Conservation (phyloP, 2,329 filamentous ascomycete genomes). For the Calonectria naviculata region DNA sequence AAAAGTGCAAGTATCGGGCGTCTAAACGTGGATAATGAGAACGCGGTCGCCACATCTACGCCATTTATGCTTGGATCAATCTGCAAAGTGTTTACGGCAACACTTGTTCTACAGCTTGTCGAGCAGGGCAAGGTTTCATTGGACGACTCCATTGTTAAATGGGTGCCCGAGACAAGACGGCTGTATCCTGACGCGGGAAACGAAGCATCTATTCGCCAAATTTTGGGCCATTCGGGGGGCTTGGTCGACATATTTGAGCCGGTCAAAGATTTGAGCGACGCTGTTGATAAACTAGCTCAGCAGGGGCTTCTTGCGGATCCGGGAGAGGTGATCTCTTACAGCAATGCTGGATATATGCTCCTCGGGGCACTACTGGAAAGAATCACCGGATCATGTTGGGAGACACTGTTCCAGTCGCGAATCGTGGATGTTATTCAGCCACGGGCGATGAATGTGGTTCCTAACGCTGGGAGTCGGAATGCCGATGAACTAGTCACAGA, state of each 20-base stretch:
- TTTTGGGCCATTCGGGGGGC: background rate
- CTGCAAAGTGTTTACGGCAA: slow-evolving; percentile 6
- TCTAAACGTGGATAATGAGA: background rate
- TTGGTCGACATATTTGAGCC: slow-evolving; percentile 12
- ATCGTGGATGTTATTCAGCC: background rate
- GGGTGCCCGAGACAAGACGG: background rate
- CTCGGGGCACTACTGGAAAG: background rate
- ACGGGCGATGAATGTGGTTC: background rate
- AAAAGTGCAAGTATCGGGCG: background rate
- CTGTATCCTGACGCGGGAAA: background rate
- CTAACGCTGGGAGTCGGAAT: background rate
- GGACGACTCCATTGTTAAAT: background rate
- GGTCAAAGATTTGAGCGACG: background rate
- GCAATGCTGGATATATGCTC: slow-evolving; percentile 7
- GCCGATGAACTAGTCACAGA: background rate
- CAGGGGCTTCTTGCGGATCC: background rate
- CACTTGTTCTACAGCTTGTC: slow-evolving; percentile 6
- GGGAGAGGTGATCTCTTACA: slow-evolving; percentile 8
- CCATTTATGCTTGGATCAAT: slow-evolving; percentile 14
- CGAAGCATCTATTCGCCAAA: background rate
- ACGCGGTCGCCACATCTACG: background rate
- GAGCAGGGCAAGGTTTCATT: background rate
- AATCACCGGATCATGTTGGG: background rate
- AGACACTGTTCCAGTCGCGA: background rate
- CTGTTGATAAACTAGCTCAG: background rate